These are phyloP conservation scores for Nitzschia palea DNA, from an alignment of 108 stramenopile species.

Conservation along the genomic window DNA sequence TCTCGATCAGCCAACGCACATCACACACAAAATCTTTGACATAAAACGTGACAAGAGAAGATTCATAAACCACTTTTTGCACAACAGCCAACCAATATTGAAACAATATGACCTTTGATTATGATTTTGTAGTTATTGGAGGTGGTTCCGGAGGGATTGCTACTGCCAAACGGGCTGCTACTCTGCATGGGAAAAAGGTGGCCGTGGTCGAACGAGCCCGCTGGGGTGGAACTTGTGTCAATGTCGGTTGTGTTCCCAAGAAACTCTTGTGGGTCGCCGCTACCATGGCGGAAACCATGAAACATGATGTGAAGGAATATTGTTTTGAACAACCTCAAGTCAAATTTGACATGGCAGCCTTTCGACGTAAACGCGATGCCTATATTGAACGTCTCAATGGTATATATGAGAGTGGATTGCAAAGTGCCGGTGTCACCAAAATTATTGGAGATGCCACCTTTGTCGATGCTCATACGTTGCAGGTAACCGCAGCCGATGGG, in stretches of 20 bases:
- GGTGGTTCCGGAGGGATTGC: slow-evolving; percentile 85
- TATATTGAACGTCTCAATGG: slow-evolving; percentile 84
- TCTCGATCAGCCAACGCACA: too few species aligned
- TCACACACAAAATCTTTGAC: too few species aligned
- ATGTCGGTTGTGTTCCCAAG: slow-evolving; percentile 99
- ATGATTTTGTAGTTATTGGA: slow-evolving; percentile 82
- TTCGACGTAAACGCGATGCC: slow-evolving; percentile 83
- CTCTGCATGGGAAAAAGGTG: slow-evolving; percentile 76
- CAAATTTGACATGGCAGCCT: slow-evolving; percentile 70
- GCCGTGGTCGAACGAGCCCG: slow-evolving; percentile 72
- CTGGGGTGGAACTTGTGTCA: slow-evolving; percentile 95
- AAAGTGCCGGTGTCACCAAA: slow-evolving; percentile 50
- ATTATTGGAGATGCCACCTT: slow-evolving; percentile 60
- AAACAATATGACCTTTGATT: slow-evolving; percentile 44
- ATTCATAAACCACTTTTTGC: too few species aligned
- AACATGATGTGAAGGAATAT: slow-evolving; percentile 60
- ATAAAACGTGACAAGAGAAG: too few species aligned
- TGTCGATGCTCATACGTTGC: slow-evolving; percentile 57
- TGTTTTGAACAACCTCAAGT: slow-evolving; percentile 33
- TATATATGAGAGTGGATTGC: slow-evolving; percentile 79
- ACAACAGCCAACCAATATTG: too few species aligned
- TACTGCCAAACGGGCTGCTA: slow-evolving; percentile 80
- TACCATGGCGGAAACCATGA: slow-evolving; percentile 53
- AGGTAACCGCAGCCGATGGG: slow-evolving; percentile 29
- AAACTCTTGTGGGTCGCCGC: slow-evolving; percentile 94